Base-by-base conservation (phyloP, 306 rosid genomes). In the Pueraria montana region DNA sequence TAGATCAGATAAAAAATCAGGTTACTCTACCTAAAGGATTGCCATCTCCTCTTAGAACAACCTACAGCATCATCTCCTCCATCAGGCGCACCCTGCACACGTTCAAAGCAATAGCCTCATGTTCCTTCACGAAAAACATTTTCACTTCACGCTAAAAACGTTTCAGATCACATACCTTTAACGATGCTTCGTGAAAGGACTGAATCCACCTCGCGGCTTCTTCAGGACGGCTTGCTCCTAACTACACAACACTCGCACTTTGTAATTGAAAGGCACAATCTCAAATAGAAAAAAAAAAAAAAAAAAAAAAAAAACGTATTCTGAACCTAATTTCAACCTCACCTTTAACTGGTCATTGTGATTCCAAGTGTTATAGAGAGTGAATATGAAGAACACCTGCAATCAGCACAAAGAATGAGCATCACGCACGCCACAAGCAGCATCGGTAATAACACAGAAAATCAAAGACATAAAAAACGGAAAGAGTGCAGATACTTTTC, bases 181-280 rank as follows among this genome's bases (percentile, higher is more conserved):
- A 61, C 10, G 99, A 91, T 66, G 97, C 91, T 65, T 88, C 94
- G 53, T 93, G 91, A 70, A 93, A 86, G 0, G 96, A 91, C 64
- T 80, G 97, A 80, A 93, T 96, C 97, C 99, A 96, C 86, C 89
- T 89, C 24, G 98, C 99, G 23, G 98, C 98, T 82, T 96, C 99
- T 89, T 96, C 98, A 34, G 98, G 90, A 78, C 98, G 86, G 81
- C 92, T 91, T 65, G 98, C 97, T 83, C 98, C 97, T 87, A 96
- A 76, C 99, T 96, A 80, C 58, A 85, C 65, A 85, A 70, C 36
- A 85, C 45, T 45, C 80, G 26, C 20, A 24, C 72, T 78, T 69
- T 11, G 48, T 32, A 66, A 2, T 64, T 61, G 72, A 75, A 32
- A 30, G 7, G 2, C 9, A 36, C 36, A 82, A 59, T 75, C 69